Percentiles rank a stretch among this genome's conserved stretches.
Evolutionary conservation across 1,139 yeast species (phyloP).

Genomic region (Geotrichum carabidarum): DNA sequence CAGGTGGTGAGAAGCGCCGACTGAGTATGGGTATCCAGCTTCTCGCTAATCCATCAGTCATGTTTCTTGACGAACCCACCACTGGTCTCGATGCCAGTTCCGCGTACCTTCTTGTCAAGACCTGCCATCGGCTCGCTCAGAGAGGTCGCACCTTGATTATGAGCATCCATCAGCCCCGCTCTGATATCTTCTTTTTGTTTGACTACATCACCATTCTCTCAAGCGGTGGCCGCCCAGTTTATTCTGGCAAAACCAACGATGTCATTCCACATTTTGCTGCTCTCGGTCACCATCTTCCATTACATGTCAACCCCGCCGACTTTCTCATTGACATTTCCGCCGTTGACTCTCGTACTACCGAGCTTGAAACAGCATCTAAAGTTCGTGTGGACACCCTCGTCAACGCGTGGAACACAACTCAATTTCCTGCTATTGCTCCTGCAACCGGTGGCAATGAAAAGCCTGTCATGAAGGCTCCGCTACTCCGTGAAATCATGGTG

Average conservation of each 20-base stretch:
- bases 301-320: constrained; percentile 55
- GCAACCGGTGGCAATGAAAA: neutral
- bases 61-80: constrained; percentile 84
- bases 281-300: constrained; percentile 46
- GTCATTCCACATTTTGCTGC: constrained; percentile 51
- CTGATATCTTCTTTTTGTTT: constrained; percentile 64
- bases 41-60: constrained; percentile 65
- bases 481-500: constrained; percentile 50
- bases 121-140: constrained; percentile 53
- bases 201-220: constrained; percentile 70
- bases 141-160: constrained; percentile 68
- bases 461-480: constrained; percentile 32
- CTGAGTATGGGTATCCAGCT: constrained; percentile 75
- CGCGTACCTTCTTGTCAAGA: constrained; percentile 59
- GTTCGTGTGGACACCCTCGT: constrained; percentile 47
- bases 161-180: constrained; percentile 81
- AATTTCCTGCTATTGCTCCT: constrained; percentile 1
- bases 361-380: constrained; percentile 44
- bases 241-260: constrained; percentile 49
- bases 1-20: constrained; percentile 84
- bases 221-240: constrained; percentile 59
- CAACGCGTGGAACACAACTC: constrained; percentile 45
- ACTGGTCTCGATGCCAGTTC: constrained; percentile 82
- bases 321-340: constrained; percentile 66
- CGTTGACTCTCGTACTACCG: constrained; percentile 48